Percentiles rank a stretch among this genome's conserved stretches.
phyloP scores from a whole-genome alignment of 352 stramenopile species.

The Pythium utonaiense region DNA sequence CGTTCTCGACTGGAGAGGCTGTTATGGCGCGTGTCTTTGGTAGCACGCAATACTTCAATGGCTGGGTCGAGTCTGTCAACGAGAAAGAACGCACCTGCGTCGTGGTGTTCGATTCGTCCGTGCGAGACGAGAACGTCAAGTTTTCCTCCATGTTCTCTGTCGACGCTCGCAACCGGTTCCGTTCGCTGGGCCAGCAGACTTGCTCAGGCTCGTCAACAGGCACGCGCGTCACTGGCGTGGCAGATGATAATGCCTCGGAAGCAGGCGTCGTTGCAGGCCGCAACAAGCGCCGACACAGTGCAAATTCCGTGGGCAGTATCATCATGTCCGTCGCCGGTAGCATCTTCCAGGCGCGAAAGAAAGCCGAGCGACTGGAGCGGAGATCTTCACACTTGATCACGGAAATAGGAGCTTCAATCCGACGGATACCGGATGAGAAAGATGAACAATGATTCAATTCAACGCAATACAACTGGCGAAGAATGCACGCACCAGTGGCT shows the following conservation, averaged over 20 bases:
- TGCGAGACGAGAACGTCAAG: constrained; percentile 51
- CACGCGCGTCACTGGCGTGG: constrained; percentile 15
- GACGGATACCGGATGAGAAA: neutral
- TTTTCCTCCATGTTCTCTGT: constrained; percentile 73
- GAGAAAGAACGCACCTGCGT: constrained; percentile 56
- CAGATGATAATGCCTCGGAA: constrained; percentile 23
- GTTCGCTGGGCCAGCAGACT: constrained; percentile 32
- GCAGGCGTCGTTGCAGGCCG: neutral
- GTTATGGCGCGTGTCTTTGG: constrained; percentile 60
- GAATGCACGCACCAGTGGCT: no score
- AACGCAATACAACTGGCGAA: neutral
- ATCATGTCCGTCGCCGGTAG: constrained; percentile 50
- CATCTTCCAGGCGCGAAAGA: constrained; percentile 42
- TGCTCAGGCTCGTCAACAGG: constrained; percentile 35
- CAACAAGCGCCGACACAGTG: constrained; percentile 34
- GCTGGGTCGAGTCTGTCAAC: constrained; percentile 46
- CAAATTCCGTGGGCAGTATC: constrained; percentile 54
- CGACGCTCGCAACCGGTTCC: constrained; percentile 43
- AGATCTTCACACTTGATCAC: constrained; percentile 35
- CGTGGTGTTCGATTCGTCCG: constrained; percentile 72
- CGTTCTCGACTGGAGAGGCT: constrained; percentile 49
- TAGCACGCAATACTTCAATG: constrained; percentile 56
- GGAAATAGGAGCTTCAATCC: constrained; percentile 18
- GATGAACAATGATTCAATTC: neutral
- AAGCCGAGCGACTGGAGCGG: constrained; percentile 29